These are phyloP conservation scores for Aureobasidium sp. DNA, from an alignment of 2,329 filamentous ascomycete genomes.

Conservation along the genomic window DNA sequence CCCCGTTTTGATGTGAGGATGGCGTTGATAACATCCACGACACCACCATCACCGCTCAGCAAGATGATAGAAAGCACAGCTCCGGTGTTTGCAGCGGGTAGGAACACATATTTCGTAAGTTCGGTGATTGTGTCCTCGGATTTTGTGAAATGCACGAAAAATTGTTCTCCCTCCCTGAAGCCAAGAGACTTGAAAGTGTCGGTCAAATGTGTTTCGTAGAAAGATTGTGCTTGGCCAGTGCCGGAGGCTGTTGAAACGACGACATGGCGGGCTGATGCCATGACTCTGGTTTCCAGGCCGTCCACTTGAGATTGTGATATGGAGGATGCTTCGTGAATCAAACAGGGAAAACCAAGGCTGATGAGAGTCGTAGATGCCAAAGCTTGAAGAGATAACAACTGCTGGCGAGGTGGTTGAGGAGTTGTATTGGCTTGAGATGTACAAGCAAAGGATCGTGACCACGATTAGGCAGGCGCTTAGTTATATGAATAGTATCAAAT, in stretches of 20 bases:
- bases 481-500: not conserved
- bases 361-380: not conserved
- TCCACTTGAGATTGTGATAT: not conserved
- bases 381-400: too few relatives aligned
- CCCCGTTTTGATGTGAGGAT: conserved; percentile 31
- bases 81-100: conserved; percentile 40
- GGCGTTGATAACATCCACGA: conserved; percentile 73
- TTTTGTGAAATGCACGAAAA: conserved; percentile 53
- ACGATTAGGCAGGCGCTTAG: not conserved
- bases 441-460: not conserved
- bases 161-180: conserved; percentile 29
- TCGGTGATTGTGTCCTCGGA: conserved; percentile 55
- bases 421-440: not conserved
- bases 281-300: not conserved
- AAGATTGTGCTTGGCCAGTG: conserved; percentile 30
- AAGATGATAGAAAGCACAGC: conserved; percentile 58
- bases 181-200: conserved; percentile 36
- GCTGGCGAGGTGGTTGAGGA: not conserved
- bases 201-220: conserved; percentile 31
- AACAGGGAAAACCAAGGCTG: not conserved
- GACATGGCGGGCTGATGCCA: conserved; percentile 25
- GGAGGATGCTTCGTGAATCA: not conserved
- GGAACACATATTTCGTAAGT: conserved; percentile 46
- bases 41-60: conserved; percentile 78
- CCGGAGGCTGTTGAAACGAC: conserved; percentile 39